Percentiles rank a stretch among this genome's conserved stretches.
phyloP scores from a whole-genome alignment of 2,329 filamentous ascomycete genomes.

The Trichoderma sp. region DNA sequence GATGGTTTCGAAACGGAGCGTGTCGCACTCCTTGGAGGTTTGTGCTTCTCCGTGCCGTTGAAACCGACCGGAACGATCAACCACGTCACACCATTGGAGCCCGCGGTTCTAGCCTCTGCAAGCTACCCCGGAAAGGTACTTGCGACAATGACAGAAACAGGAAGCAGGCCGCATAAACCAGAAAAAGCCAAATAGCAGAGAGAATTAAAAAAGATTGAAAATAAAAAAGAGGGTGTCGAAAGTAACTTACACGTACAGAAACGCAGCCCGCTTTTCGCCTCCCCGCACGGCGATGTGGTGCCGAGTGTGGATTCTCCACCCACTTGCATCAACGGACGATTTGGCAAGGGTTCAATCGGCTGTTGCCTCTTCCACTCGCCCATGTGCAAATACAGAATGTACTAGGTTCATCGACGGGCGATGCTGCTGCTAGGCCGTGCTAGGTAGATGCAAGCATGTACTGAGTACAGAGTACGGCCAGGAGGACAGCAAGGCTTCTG shows the following conservation, averaged over 20 bases:
- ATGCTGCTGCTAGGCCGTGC: not conserved
- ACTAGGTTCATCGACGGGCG: not conserved
- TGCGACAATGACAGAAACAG: not conserved
- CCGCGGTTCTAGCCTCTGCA: not conserved
- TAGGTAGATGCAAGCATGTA: not conserved
- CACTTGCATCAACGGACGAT: slow-evolving; percentile 3
- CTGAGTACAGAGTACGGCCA: not conserved
- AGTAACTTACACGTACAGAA: not conserved
- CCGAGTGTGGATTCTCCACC: slow-evolving; percentile 16
- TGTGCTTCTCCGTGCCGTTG: not conserved
- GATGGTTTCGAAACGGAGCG: slow-evolving; percentile 3
- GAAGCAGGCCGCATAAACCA: not conserved
- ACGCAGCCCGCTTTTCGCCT: not conserved
- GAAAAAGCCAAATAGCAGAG: not conserved
- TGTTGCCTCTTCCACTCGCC: slow-evolving; percentile 5
- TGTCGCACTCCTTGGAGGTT: slow-evolving; percentile 3
- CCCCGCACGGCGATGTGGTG: slow-evolving; percentile 17
- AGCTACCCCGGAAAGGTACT: not conserved
- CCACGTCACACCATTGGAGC: slow-evolving; percentile 12
- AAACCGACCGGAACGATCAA: slow-evolving; percentile 14
- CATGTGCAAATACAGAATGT: not conserved
- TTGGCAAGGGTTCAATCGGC: not conserved
- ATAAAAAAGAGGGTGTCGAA: slow-evolving; percentile 4
- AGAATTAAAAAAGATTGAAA: not conserved
- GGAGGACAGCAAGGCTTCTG: not conserved